These are phyloP conservation scores for Hyaloscypha bicolor DNA, from an alignment of 495 filamentous ascomycete species.

Conservation along the genomic window DNA sequence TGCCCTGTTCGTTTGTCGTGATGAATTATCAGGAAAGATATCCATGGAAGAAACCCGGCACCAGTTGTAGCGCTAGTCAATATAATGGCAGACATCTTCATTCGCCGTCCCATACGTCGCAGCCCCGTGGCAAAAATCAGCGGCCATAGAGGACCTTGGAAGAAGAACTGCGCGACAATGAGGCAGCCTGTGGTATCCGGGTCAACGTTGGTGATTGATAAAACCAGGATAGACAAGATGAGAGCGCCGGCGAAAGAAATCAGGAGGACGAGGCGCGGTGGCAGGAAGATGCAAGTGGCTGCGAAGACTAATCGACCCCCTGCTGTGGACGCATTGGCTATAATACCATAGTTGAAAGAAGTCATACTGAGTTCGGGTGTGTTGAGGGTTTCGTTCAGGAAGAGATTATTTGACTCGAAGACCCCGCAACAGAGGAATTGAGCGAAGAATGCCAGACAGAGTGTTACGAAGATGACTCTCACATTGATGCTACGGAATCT, in stretches of 20 bases:
- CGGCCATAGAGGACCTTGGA: slow-evolving; percentile 57
- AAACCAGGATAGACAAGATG: slow-evolving; percentile 37
- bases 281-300: slow-evolving; percentile 50
- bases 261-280: slow-evolving; percentile 53
- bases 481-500: background rate
- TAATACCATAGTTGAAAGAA: slow-evolving; percentile 49
- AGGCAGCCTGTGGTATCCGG: slow-evolving; percentile 39
- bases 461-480: slow-evolving; percentile 19
- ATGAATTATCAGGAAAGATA: background rate
- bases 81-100: slow-evolving; percentile 60
- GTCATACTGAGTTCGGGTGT: slow-evolving; percentile 29
- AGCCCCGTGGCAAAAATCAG: slow-evolving; percentile 68
- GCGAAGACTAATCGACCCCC: slow-evolving; percentile 45
- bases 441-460: slow-evolving; percentile 63
- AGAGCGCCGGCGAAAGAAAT: slow-evolving; percentile 46
- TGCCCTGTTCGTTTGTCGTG: slow-evolving; percentile 25
- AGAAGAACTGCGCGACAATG: slow-evolving; percentile 66
- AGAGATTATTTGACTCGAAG: slow-evolving; percentile 66
- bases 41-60: background rate
- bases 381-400: slow-evolving; percentile 51
- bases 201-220: slow-evolving; percentile 39
- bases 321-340: slow-evolving; percentile 46
- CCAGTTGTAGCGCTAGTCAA: background rate
- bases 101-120: slow-evolving; percentile 69
- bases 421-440: slow-evolving; percentile 72